These are phyloP conservation scores for Lachnellula arida DNA, from an alignment of 2,329 filamentous ascomycete species.

Conservation along the genomic window DNA sequence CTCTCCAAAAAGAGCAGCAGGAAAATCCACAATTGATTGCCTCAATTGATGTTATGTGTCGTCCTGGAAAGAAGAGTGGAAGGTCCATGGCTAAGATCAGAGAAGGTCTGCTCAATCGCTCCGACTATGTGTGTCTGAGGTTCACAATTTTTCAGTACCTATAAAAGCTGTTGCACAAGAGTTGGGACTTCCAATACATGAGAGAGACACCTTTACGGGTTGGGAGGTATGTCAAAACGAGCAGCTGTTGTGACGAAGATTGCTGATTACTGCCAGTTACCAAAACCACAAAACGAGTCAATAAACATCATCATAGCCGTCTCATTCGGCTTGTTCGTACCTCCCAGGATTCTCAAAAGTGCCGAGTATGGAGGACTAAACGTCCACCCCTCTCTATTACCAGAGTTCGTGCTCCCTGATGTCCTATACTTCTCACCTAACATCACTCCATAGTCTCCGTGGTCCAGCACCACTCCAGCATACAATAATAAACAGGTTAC, in stretches of 20 bases:
- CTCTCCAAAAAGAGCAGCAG: conserved; percentile 58
- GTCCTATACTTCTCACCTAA: background rate
- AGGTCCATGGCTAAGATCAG: conserved; percentile 58
- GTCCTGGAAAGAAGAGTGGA: conserved; percentile 73
- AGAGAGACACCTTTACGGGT: conserved; percentile 74
- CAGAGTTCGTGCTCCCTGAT: conserved; percentile 51
- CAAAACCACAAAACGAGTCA: conserved; percentile 37
- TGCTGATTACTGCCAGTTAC: conserved; percentile 42
- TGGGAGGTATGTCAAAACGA: conserved; percentile 59
- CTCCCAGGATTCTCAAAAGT: conserved; percentile 63
- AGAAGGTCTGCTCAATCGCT: conserved; percentile 21
- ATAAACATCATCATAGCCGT: conserved; percentile 85
- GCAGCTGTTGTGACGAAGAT: background rate
- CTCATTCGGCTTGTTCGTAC: conserved; percentile 89
- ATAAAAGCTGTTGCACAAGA: conserved; percentile 61
- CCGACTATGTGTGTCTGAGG: background rate
- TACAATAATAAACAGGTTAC: conserved; percentile 61
- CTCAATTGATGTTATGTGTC: conserved; percentile 81
- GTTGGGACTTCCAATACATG: conserved; percentile 64
- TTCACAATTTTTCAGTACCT: conserved; percentile 52
- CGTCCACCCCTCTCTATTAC: conserved; percentile 86
- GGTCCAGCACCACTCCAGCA: conserved; percentile 85
- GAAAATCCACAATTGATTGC: conserved; percentile 52
- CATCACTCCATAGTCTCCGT: conserved; percentile 52
- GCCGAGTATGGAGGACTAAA: conserved; percentile 86